Percentiles rank a stretch among this genome's conserved stretches.
Evolutionary conservation across 768 basidiomycete species (phyloP).

Genomic region (Pleurotus pulmonarius): DNA sequence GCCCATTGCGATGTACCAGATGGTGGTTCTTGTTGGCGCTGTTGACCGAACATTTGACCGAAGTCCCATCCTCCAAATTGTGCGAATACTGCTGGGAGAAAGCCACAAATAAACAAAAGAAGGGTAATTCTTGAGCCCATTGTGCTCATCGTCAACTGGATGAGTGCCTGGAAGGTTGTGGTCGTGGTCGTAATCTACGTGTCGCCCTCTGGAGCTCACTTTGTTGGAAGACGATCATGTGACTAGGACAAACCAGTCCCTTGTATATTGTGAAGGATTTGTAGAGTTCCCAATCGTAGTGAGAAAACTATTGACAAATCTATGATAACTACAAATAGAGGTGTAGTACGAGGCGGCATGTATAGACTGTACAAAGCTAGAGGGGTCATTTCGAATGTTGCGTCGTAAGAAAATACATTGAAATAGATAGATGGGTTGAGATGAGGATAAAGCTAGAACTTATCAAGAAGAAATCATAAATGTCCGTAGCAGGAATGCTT

Average conservation of each 20-base stretch:
- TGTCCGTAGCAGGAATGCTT: background rate
- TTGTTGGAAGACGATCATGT: too few relatives aligned
- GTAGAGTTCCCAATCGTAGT: too few relatives aligned
- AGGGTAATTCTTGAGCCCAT: conserved; percentile 13
- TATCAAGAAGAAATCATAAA: conserved; percentile 2
- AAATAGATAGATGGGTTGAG: conserved; percentile 5
- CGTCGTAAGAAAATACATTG: conserved; percentile 6
- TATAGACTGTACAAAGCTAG: conserved; percentile 6
- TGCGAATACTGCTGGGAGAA: conserved; percentile 40
- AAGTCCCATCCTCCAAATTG: conserved; percentile 73
- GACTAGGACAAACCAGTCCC: too few relatives aligned
- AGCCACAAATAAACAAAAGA: conserved; percentile 30
- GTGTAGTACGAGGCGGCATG: background rate
- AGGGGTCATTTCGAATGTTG: background rate
- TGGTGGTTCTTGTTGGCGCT: conserved; percentile 51
- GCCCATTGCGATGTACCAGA: conserved; percentile 60
- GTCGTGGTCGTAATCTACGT: too few relatives aligned
- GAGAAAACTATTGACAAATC: background rate
- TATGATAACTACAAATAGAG: conserved; percentile 7
- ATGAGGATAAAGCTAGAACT: background rate
- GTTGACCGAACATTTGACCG: conserved; percentile 69
- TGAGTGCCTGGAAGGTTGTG: too few relatives aligned
- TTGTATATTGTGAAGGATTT: too few relatives aligned
- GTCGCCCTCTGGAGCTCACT: too few relatives aligned
- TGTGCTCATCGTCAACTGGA: background rate